Percentiles rank a stretch among this genome's conserved stretches.
These are phyloP conservation scores for Naganishia cerealis DNA, from an alignment of 1,284 basidiomycete genomes.

Conservation along the genomic window DNA sequence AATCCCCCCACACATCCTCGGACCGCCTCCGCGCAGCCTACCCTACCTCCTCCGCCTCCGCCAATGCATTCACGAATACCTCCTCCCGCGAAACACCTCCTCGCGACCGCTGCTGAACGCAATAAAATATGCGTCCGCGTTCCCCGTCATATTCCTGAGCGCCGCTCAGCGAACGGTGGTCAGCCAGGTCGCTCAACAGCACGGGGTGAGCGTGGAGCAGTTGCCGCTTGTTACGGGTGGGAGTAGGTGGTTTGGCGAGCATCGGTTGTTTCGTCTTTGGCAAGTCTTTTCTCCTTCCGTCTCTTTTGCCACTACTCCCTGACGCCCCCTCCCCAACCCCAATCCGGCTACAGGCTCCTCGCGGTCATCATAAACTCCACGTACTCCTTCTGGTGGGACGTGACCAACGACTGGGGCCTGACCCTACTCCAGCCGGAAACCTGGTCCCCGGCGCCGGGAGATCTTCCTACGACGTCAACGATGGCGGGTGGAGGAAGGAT, in stretches of 20 bases:
- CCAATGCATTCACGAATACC: conserved; percentile 88
- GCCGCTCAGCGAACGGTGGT: conserved; percentile 75
- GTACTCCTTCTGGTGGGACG: conserved; percentile 99
- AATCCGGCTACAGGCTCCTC: conserved; percentile 67
- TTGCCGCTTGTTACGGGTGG: conserved; percentile 44
- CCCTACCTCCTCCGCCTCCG: conserved; percentile 89
- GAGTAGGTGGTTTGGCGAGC: conserved; percentile 70
- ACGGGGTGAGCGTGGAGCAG: conserved; percentile 55
- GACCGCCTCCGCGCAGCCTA: conserved; percentile 59
- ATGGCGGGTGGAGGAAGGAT: not conserved
- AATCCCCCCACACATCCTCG: not conserved
- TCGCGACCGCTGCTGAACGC: conserved; percentile 85
- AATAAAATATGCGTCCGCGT: conserved; percentile 91
- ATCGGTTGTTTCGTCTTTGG: conserved; percentile 79
- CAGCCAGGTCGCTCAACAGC: conserved; percentile 60
- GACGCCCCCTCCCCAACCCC: not conserved
- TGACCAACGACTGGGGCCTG: conserved; percentile 97
- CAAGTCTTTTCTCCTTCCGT: conserved; percentile 50
- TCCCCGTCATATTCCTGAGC: conserved; percentile 94
- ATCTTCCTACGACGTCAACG: conserved; percentile 2
- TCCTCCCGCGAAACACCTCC: conserved; percentile 65
- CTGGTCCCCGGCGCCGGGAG: conserved; percentile 40
- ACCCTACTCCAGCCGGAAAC: conserved; percentile 64
- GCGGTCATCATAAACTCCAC: conserved; percentile 83
- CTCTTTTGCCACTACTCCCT: not conserved